Percentiles rank a stretch among this genome's conserved stretches.
These are phyloP conservation scores for Ceratocystis smalleyi DNA, from an alignment of 2,329 filamentous ascomycete genomes.

Conservation along the genomic window DNA sequence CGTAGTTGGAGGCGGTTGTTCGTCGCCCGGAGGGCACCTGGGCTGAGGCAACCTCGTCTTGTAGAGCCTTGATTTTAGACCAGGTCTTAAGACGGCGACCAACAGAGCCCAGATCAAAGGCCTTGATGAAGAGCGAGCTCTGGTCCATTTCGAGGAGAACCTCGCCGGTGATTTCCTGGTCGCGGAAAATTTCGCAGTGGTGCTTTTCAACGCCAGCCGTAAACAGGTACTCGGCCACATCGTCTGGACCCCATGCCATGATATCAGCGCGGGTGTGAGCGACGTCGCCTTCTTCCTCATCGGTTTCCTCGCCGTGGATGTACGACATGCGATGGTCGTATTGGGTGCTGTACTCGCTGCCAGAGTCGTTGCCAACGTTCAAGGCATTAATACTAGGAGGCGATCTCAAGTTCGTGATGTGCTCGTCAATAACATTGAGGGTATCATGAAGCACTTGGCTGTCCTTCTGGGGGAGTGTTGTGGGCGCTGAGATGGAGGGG, in stretches of 20 bases:
- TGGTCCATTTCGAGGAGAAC: slow-evolving; percentile 91
- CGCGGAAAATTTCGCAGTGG: slow-evolving; percentile 85
- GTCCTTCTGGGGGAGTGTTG: slow-evolving; percentile 29
- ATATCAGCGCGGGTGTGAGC: slow-evolving; percentile 59
- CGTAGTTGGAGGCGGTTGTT: slow-evolving; percentile 38
- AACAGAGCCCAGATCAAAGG: slow-evolving; percentile 83
- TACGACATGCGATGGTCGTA: slow-evolving; percentile 68
- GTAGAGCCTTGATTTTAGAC: slow-evolving; percentile 87
- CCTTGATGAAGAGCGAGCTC: slow-evolving; percentile 85
- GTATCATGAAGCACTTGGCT: slow-evolving; percentile 82
- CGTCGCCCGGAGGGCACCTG: slow-evolving; percentile 29
- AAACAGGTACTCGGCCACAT: slow-evolving; percentile 81
- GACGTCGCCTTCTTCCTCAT: slow-evolving; percentile 77
- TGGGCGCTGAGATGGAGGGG: slow-evolving; percentile 21
- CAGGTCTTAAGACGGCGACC: slow-evolving; percentile 81
- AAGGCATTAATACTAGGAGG: slow-evolving; percentile 34
- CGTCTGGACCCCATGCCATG: slow-evolving; percentile 58
- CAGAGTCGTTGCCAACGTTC: slow-evolving; percentile 51
- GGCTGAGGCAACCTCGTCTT: slow-evolving; percentile 58
- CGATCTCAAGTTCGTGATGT: slow-evolving; percentile 71
- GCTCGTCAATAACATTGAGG: slow-evolving; percentile 88
- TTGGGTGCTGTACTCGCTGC: slow-evolving; percentile 77
- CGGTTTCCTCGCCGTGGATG: slow-evolving; percentile 85
- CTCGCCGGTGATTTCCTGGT: slow-evolving; percentile 91
- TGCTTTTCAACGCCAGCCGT: slow-evolving; percentile 69